Evolutionary conservation across 2,329 filamentous ascomycete species (phyloP).

Genomic region (Neospermospora avenae): DNA sequence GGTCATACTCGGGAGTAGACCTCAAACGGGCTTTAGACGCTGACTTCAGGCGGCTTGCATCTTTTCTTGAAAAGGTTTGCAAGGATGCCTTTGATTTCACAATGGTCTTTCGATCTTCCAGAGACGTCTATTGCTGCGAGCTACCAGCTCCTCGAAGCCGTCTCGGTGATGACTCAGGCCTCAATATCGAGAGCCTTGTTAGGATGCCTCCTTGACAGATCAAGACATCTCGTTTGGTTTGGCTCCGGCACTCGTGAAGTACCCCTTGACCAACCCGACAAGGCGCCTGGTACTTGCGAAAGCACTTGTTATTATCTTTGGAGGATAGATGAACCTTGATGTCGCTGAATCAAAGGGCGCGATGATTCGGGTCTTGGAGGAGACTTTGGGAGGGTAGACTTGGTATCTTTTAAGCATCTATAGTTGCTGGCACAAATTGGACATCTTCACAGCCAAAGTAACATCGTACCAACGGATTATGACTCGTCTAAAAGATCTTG

Average conservation of each 20-base stretch:
- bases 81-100: not conserved
- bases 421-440: too few species aligned
- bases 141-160: not conserved
- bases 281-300: slow-evolving; percentile 7
- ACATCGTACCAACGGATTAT: too few species aligned
- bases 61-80: not conserved
- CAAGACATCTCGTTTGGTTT: not conserved
- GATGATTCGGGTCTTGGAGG: too few species aligned
- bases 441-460: too few species aligned
- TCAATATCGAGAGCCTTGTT: not conserved
- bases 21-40: too few species aligned
- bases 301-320: not conserved
- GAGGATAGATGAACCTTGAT: too few species aligned
- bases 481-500: too few species aligned
- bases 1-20: not conserved
- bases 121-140: not conserved
- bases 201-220: not conserved
- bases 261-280: not conserved
- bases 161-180: not conserved
- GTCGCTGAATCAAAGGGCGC: too few species aligned
- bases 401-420: too few species aligned
- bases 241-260: not conserved
- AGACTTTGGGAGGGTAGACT: too few species aligned
- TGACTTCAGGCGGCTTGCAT: not conserved
- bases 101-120: not conserved